Base-by-base conservation (phyloP, 2,329 filamentous ascomycete species). In the Exophiala viscosa region DNA sequence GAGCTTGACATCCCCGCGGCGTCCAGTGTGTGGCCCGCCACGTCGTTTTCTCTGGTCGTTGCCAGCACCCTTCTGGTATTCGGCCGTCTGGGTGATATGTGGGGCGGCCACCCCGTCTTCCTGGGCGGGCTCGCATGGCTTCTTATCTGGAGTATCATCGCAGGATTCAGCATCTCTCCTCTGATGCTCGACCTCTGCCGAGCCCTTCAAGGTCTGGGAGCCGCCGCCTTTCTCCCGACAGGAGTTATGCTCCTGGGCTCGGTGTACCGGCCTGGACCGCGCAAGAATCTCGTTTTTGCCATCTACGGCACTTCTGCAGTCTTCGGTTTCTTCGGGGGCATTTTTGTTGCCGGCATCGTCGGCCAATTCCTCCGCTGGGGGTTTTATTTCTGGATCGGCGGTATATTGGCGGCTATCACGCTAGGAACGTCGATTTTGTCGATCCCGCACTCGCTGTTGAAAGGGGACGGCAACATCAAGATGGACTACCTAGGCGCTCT, bases 101-200 rank as follows among this genome's bases (percentile, higher is more conserved):
- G 71, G 20, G 87, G 86, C 69, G 62, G 82, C 70, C 66, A 84
- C 70, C 62, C 85, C 1, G 76, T 90, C 1, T 81, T 88, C 51
- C 76, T 86, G 0, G 77, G 79, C 50, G 85, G 87, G 0, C 78
- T 71, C 52, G 60, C 66, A 3, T 80, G 87, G 88, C 79, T 88
- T 46, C 67, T 81, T 5, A 57, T 85, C 34, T 91, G 87, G 81
- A 84, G 81, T 8, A 69, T 91, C 48, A 72, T 89, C 50, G 80
- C 79, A 13, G 88, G 87, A 9, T 88, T 91, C 69, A 84, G 83
- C 53, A 72, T 74, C 49, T 85, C 81, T 68, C 78, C 84, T 55
- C 67, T 82, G 45, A 87, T 90, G 83, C 75, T 91, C 55, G 85
- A 88, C 60, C 74, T 86, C 50, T 87, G 84, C 64, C 84, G 88